Evolutionary conservation across 352 stramenopile genomes (phyloP), one percentile per base, ranked within the genome.

Genomic region (Sclerospora graminicola): DNA sequence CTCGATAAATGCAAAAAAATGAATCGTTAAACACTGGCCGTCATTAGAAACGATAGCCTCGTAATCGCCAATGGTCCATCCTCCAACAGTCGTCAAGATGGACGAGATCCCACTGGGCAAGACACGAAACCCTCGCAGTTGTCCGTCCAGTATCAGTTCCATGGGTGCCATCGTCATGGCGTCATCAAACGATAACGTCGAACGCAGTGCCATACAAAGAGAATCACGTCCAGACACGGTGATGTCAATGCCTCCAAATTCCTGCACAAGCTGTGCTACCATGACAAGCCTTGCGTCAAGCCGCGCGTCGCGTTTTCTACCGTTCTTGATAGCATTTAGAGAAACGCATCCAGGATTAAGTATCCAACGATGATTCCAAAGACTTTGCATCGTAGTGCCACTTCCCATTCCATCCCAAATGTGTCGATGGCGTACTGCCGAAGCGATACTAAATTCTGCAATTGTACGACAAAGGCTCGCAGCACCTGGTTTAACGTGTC

Each of bases 331-430:
- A 27, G 49, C 3, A 29, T 51, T 31, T 1, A 63, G 21, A 26
- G 21, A 26, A 26, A 26, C 13, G 5, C 48, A 63, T 1, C 23
- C 43, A 16, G 54, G 54, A 6, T 45, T 39, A n/a, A 63, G 28
- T 11, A 59, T 10, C 54, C 54, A 63, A 6, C 54, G 45, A 9
- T 35, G 45, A n/a, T 42, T 63, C 54, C 54, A 63, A 10, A 42
- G 23, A 26, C 21, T 26, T 48, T 35, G 13, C 30, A 7, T 14
- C 18, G 18, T 16, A 35, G 10, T 3, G 30, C 0, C 18, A 20
- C 30, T 35, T 16, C 13, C 13, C 14, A 11, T 4, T 15, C 13
- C 26, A 32, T 36, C 5, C 15, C n/a, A 18, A 8, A 26, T 26
- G 21, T n/a, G 23, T 23, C 1, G 23, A 28, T 42, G 6, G 16